These are phyloP conservation scores for Barbatosphaeria neglecta DNA, from an alignment of 495 filamentous ascomycete species.

Conservation along the genomic window DNA sequence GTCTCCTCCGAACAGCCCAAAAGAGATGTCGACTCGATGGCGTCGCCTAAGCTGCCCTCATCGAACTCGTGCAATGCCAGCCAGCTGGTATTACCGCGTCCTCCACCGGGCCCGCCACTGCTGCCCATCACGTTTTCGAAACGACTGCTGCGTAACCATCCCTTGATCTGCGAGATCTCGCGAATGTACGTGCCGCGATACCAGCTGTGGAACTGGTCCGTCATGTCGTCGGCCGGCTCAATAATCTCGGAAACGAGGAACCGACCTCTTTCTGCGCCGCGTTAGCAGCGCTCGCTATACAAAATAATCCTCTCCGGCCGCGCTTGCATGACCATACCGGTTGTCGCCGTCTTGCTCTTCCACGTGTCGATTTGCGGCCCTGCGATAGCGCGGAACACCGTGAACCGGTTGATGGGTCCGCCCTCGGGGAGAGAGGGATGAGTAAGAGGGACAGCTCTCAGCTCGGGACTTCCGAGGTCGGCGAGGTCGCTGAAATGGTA, in stretches of 20 bases:
- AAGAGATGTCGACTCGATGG: not conserved
- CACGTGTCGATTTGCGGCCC: conserved; percentile 10
- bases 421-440: conserved; percentile 11
- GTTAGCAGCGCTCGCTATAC: not conserved
- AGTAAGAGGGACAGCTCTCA: conserved; percentile 4
- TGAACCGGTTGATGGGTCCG: conserved; percentile 8
- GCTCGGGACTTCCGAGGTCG: conserved; percentile 6
- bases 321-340: not conserved
- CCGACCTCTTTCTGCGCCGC: conserved; percentile 1
- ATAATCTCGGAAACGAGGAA: conserved; percentile 8
- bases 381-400: conserved; percentile 1
- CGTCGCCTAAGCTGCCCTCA: not conserved
- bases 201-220: conserved; percentile 5
- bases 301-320: not conserved
- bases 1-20: conserved; percentile 2
- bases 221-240: conserved; percentile 1
- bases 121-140: conserved; percentile 4
- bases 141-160: conserved; percentile 9
- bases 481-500: conserved; percentile 11
- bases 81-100: not conserved
- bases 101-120: not conserved
- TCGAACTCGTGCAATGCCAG: conserved; percentile 12
- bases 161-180: conserved; percentile 5
- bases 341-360: not conserved
- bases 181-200: conserved; percentile 6